Conservation (phyloP, 768 basidiomycete genomes). For the Holtermannia corniformis region DNA sequence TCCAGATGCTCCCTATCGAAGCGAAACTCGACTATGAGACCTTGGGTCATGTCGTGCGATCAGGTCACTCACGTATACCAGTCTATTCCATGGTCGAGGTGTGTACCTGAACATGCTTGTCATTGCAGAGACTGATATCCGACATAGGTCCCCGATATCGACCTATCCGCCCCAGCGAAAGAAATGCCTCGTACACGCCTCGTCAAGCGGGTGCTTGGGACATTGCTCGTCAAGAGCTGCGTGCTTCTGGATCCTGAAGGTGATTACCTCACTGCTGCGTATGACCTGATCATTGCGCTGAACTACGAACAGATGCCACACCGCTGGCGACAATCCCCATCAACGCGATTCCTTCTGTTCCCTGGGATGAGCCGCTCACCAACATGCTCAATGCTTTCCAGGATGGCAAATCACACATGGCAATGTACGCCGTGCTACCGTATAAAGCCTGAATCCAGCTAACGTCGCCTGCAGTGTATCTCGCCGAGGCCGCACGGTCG, state of each 20-base stretch:
- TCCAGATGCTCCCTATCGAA: slow-evolving; percentile 83
- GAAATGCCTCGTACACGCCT: slow-evolving; percentile 38
- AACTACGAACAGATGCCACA: slow-evolving; percentile 53
- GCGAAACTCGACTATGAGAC: slow-evolving; percentile 71
- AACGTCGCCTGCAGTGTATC: slow-evolving; percentile 72
- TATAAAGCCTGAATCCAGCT: background rate
- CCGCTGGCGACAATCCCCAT: slow-evolving; percentile 74
- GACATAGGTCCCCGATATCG: slow-evolving; percentile 52
- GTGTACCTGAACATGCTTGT: slow-evolving; percentile 2
- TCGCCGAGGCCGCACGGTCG: slow-evolving; percentile 50
- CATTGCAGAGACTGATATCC: slow-evolving; percentile 41
- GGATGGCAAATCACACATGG: slow-evolving; percentile 49
- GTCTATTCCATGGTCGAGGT: slow-evolving; percentile 48
- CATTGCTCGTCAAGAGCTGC: slow-evolving; percentile 76
- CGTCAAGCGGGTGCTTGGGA: slow-evolving; percentile 74
- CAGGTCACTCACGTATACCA: slow-evolving; percentile 77
- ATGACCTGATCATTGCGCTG: background rate
- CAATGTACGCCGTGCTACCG: too few species aligned
- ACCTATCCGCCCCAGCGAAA: slow-evolving; percentile 11
- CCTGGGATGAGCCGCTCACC: slow-evolving; percentile 73
- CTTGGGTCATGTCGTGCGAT: slow-evolving; percentile 62
- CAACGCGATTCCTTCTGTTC: slow-evolving; percentile 77
- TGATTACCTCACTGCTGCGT: slow-evolving; percentile 22
- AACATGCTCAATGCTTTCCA: slow-evolving; percentile 81
- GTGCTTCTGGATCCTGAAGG: slow-evolving; percentile 79